Conservation (phyloP, 768 basidiomycete species). For the Tylopilus rubrobrunneus region DNA sequence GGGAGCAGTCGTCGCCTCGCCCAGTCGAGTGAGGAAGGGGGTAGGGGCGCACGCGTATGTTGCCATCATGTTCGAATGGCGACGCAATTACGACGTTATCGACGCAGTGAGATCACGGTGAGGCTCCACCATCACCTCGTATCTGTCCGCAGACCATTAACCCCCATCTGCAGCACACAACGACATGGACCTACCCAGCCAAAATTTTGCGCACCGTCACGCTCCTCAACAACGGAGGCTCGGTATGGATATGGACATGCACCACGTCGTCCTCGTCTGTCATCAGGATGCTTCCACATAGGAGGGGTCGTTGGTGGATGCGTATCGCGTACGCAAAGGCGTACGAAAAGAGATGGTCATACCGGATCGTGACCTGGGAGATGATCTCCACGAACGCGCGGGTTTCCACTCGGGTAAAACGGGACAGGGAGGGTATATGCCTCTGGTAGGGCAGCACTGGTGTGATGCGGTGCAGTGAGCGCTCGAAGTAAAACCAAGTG, state of each 20-base stretch:
- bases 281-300: constrained; percentile 30
- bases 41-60: too few relatives aligned
- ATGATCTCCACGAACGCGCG: constrained; percentile 64
- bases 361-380: constrained; percentile 58
- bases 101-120: constrained; percentile 87
- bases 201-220: constrained; percentile 84
- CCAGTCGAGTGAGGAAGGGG: too few relatives aligned
- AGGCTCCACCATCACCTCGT: constrained; percentile 86
- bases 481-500: background rate
- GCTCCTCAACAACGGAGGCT: constrained; percentile 79
- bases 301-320: constrained; percentile 78
- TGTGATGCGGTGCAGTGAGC: constrained; percentile 27
- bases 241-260: constrained; percentile 85
- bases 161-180: background rate
- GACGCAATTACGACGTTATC: too few relatives aligned
- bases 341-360: constrained; percentile 78
- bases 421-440: constrained; percentile 69
- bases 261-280: constrained; percentile 53
- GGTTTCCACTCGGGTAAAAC: constrained; percentile 60
- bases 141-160: constrained; percentile 40
- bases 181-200: constrained; percentile 60
- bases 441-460: constrained; percentile 73
- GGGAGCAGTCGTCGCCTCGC: too few relatives aligned
- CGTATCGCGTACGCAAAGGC: constrained; percentile 96
- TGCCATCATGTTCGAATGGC: too few relatives aligned